phyloP scores from a whole-genome alignment of 2,329 filamentous ascomycete species.

The Penicillium sp. region DNA sequence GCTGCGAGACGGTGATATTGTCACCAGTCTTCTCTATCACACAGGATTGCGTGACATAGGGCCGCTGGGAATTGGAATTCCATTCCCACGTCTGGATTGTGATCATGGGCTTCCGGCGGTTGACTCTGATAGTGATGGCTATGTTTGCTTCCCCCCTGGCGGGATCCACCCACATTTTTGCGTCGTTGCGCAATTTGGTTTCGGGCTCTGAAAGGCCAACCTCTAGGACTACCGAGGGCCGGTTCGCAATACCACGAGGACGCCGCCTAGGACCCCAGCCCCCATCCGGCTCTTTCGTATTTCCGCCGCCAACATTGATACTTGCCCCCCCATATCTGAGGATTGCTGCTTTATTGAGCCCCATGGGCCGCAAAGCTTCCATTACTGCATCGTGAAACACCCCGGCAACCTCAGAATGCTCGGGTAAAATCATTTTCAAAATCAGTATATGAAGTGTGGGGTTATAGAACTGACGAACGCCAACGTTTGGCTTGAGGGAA shows the following conservation, averaged over 20 bases:
- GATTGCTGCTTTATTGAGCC: not conserved
- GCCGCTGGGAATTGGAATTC: not conserved
- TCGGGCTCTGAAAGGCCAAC: not conserved
- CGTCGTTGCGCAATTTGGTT: not conserved
- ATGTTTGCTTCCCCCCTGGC: not conserved
- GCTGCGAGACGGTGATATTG: not conserved
- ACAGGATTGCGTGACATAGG: not conserved
- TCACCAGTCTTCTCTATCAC: not conserved
- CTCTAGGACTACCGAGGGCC: not conserved
- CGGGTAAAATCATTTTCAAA: not conserved
- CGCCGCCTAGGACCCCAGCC: not conserved
- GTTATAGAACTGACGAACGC: not conserved
- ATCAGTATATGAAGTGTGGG: not conserved
- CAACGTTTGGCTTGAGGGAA: not conserved
- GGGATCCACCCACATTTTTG: not conserved
- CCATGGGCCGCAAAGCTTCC: not conserved
- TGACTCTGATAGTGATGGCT: not conserved
- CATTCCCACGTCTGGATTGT: not conserved
- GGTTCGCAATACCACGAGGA: not conserved
- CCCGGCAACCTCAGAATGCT: not conserved
- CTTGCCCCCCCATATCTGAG: not conserved
- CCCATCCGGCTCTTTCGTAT: not conserved
- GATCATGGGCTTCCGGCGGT: not conserved
- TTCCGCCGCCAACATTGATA: not conserved
- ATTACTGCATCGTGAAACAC: not conserved